These are phyloP conservation scores for Sporothrix luriei DNA, from an alignment of 2,329 filamentous ascomycete species.

Conservation along the genomic window DNA sequence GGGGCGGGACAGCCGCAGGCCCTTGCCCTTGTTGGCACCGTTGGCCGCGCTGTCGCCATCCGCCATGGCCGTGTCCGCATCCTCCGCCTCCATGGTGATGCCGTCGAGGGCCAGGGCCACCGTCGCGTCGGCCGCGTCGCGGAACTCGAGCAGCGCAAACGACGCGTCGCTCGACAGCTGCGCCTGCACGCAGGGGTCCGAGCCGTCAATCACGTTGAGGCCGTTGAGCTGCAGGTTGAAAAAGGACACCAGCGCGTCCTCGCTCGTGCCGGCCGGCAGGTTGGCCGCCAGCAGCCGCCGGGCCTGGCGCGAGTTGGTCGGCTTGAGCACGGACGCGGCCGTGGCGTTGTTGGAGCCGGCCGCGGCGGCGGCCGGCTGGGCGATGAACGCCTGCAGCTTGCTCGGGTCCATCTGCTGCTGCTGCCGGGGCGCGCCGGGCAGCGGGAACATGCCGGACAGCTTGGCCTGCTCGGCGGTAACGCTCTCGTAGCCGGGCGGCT, in stretches of 20 bases:
- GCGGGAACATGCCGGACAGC: slow-evolving; percentile 97
- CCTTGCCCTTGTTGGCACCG: slow-evolving; percentile 48
- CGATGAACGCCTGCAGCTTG: slow-evolving; percentile 94
- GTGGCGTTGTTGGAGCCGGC: slow-evolving; percentile 62
- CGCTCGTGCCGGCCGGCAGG: slow-evolving; percentile 70
- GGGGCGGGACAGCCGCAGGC: slow-evolving; percentile 78
- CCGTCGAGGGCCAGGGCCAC: slow-evolving; percentile 88
- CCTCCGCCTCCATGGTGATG: slow-evolving; percentile 78
- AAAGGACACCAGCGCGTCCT: slow-evolving; percentile 77
- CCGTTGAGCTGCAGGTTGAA: slow-evolving; percentile 97
- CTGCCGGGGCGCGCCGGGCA: slow-evolving; percentile 91
- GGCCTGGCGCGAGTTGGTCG: slow-evolving; percentile 88
- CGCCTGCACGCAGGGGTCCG: slow-evolving; percentile 81
- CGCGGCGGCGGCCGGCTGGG: slow-evolving; percentile 64
- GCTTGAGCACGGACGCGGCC: slow-evolving; percentile 62
- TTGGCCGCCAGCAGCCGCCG: slow-evolving; percentile 91
- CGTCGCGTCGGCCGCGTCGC: slow-evolving; percentile 82
- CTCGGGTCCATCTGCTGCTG: slow-evolving; percentile 95
- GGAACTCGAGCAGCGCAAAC: slow-evolving; percentile 91
- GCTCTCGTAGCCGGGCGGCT: slow-evolving; percentile 96
- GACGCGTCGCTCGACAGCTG: slow-evolving; percentile 77
- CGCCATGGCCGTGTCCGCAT: slow-evolving; percentile 47
- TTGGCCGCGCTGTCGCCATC: slow-evolving; percentile 54
- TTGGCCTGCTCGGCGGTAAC: slow-evolving; percentile 98
- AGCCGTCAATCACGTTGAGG: slow-evolving; percentile 83